Conservation (phyloP, 2,329 filamentous ascomycete genomes). For the Phoma sp. region DNA sequence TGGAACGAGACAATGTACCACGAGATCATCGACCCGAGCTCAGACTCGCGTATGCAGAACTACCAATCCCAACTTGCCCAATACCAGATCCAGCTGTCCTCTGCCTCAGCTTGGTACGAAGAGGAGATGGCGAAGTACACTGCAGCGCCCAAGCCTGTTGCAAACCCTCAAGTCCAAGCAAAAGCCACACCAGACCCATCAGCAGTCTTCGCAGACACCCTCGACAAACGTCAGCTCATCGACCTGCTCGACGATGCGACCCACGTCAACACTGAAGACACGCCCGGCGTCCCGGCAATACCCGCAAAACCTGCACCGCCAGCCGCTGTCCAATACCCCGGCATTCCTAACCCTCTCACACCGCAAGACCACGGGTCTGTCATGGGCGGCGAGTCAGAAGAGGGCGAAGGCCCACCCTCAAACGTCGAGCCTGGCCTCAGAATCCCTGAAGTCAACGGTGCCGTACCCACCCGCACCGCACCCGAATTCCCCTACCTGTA, state of each 20-base stretch:
- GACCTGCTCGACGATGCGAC: conserved; percentile 34
- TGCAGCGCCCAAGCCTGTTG: conserved; percentile 22
- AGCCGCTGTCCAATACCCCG: conserved; percentile 19
- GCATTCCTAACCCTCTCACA: conserved; percentile 3
- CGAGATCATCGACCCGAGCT: conserved; percentile 48
- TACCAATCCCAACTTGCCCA: too few species aligned
- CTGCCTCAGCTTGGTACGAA: conserved; percentile 41
- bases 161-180: conserved; percentile 10
- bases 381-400: conserved; percentile 29
- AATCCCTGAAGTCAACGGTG: conserved; percentile 17
- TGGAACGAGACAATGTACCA: conserved; percentile 58
- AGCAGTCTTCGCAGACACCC: conserved; percentile 27
- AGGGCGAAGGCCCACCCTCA: conserved; percentile 33
- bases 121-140: conserved; percentile 38
- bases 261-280: conserved; percentile 14
- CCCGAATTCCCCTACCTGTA: conserved; percentile 43
- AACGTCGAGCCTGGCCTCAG: conserved; percentile 26
- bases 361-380: conserved; percentile 21
- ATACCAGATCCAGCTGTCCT: too few species aligned
- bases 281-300: conserved; percentile 5
- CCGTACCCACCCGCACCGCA: conserved; percentile 26
- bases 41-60: conserved; percentile 35
- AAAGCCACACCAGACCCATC: conserved; percentile 28
- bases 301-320: conserved; percentile 11
- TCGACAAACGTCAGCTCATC: conserved; percentile 37